These are phyloP conservation scores for Acrasis kona DNA, from an alignment of 78 protist species.

Conservation along the genomic window DNA sequence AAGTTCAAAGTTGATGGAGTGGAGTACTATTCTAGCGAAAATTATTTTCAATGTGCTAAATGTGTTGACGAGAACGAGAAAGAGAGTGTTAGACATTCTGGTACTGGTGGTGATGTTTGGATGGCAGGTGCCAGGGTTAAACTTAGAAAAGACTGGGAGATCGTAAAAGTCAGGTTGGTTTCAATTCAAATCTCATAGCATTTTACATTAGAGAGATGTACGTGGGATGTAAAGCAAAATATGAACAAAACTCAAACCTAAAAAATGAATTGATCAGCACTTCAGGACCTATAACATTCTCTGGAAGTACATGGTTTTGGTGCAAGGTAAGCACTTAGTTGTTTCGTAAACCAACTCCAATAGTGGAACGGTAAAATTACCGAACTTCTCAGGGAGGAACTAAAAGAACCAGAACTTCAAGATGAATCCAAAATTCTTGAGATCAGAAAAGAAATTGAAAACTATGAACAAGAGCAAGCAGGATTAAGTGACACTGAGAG, in stretches of 20 bases:
- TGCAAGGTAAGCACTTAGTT: too few species aligned
- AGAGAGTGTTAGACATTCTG: not conserved
- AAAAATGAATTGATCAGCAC: not conserved
- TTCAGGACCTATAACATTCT: not conserved
- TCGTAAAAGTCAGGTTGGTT: not conserved
- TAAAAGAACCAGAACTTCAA: too few species aligned
- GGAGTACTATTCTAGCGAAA: not conserved
- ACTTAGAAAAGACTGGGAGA: not conserved
- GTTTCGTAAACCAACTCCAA: too few species aligned
- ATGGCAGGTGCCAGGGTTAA: not conserved
- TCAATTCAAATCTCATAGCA: too few species aligned
- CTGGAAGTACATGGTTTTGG: too few species aligned
- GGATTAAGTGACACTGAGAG: too few species aligned
- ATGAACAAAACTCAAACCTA: constrained; percentile 13
- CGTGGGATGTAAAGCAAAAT: constrained; percentile 11
- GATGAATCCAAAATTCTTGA: too few species aligned
- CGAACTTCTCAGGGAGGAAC: too few species aligned
- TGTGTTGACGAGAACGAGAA: not conserved
- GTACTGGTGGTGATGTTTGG: not conserved
- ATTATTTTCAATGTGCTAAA: not conserved
- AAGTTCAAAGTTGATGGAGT: not conserved
- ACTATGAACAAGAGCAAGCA: too few species aligned
- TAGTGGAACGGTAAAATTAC: too few species aligned
- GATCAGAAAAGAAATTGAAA: too few species aligned
- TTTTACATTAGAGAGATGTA: too few species aligned